These are phyloP conservation scores for Excoecaria agallocha DNA, from an alignment of 345 rosid species.

Conservation along the genomic window DNA sequence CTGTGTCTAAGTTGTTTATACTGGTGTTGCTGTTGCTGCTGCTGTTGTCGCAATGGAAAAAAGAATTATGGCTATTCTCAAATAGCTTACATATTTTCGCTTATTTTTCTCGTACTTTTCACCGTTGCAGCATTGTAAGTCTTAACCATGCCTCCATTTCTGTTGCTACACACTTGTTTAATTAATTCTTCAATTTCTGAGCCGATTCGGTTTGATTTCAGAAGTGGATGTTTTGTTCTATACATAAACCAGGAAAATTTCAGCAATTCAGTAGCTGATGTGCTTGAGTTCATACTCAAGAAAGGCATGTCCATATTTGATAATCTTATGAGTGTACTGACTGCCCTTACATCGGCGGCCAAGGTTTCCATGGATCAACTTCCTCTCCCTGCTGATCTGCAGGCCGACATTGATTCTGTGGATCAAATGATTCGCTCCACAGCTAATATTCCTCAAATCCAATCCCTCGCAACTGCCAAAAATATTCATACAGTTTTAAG, in stretches of 20 bases:
- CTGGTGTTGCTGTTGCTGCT: constrained; percentile 35
- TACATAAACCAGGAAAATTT: constrained; percentile 42
- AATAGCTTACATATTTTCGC: constrained; percentile 38
- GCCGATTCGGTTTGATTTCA: constrained; percentile 9
- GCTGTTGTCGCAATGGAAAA: constrained; percentile 30
- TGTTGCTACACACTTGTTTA: no score
- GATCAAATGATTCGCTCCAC: constrained; percentile 17
- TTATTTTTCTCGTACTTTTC: constrained; percentile 43
- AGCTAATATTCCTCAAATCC: constrained; percentile 19
- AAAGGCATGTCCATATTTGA: constrained; percentile 32
- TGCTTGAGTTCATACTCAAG: constrained; percentile 33
- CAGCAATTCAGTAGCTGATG: constrained; percentile 29
- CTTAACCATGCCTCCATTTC: neutral
- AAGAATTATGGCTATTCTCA: constrained; percentile 35
- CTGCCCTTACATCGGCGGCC: constrained; percentile 40
- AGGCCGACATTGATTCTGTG: constrained; percentile 34
- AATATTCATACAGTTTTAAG: constrained; percentile 12
- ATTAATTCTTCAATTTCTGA: neutral
- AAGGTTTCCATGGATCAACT: constrained; percentile 27
- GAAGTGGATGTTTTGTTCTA: constrained; percentile 45
- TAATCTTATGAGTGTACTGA: constrained; percentile 29
- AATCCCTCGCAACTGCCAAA: neutral
- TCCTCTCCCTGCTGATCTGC: constrained; percentile 36
- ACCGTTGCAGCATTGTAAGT: constrained; percentile 48
- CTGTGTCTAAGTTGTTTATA: constrained; percentile 33